Base-by-base conservation (phyloP, 2,329 filamentous ascomycete genomes). In the Thielaviopsis ethacetica region DNA sequence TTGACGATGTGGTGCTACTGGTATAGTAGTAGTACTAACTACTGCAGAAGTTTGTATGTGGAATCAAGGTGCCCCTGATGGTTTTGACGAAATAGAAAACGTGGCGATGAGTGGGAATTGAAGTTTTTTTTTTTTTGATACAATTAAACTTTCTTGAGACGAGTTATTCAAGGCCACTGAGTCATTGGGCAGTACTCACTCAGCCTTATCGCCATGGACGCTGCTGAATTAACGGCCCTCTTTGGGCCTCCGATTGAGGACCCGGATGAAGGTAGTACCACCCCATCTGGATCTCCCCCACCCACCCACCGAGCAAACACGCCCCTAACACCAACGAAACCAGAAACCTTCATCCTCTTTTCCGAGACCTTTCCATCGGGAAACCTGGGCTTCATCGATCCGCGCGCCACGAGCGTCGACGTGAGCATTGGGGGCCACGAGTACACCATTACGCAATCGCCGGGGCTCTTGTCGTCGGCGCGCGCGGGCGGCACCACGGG, bases 291-390 rank as follows among this genome's bases (percentile, higher is more conserved):
- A 17, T 5, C 27, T 24, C 55, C 54, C 51, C 53, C 50, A n/a
- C 34, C n/a, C n/a, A n/a, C n/a, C n/a, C n/a, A n/a, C n/a, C n/a
- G n/a, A 34, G 21, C 15, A 56, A 12, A 21, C 22, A 53, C 53
- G 22, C 54, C 2, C 57, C 56, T 62, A 49, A 59, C 52, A 52
- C 52, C 19, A 30, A 17, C n/a, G 21, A 41, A 22, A 54, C 58
- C 68, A 95, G 91, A 97, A 73, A 88, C 88, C 4, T 96, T 95
- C 67, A 72, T 91, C 44, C 77, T 96, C 59, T 96, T 95, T 74
- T 85, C 88, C 51, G 83, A 86, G 67, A 73, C 81, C 19, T 80
- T 88, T 26, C 83, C 86, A 0, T 86, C 85, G 13, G 81, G 83
- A 58, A 84, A 90, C 65, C 82, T 97, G 10, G 93, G 91, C 67